phyloP scores from a whole-genome alignment of 108 stramenopile species.

The Fragilaria crotonensis region DNA sequence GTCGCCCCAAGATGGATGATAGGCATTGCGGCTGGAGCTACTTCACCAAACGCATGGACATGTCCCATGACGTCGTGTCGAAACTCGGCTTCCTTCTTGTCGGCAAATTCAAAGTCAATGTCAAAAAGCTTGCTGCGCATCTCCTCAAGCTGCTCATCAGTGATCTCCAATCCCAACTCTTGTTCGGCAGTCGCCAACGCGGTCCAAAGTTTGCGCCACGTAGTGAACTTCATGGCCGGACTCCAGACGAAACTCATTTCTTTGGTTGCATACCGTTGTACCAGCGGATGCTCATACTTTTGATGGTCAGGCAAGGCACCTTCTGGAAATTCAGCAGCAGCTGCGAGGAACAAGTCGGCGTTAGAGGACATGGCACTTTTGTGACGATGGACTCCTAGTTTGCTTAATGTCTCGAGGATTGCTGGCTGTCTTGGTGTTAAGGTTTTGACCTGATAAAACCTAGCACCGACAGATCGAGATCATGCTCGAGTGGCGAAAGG shows the following conservation, averaged over 20 bases:
- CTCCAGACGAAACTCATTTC: constrained; percentile 98
- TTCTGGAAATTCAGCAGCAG: constrained; percentile 39
- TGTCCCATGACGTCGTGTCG: constrained; percentile 99
- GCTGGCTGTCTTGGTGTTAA: too few species aligned
- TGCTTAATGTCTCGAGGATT: too few species aligned
- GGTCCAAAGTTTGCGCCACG: constrained; percentile 97
- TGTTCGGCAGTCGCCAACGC: constrained; percentile 96
- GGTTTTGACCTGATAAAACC: too few species aligned
- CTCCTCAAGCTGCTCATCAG: constrained; percentile 87
- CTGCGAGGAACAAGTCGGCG: constrained; percentile 54
- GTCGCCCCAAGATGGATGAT: constrained; percentile 98
- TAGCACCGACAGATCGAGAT: too few species aligned
- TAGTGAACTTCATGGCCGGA: constrained; percentile 97
- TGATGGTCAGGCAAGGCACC: constrained; percentile 61
- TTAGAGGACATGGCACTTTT: too few species aligned
- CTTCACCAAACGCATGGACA: constrained; percentile 95
- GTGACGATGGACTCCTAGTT: too few species aligned
- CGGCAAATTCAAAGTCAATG: constrained; percentile 91
- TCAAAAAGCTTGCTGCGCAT: constrained; percentile 81
- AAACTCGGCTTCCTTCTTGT: constrained; percentile 89
- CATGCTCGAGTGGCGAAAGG: too few species aligned
- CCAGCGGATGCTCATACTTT: constrained; percentile 88
- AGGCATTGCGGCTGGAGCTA: constrained; percentile 86
- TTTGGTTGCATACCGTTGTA: constrained; percentile 91
- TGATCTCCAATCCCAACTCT: constrained; percentile 92